Evolutionary conservation across 768 basidiomycete genomes (phyloP), one percentile per base, ranked within the genome.

Genomic region (Obba rivulosa): DNA sequence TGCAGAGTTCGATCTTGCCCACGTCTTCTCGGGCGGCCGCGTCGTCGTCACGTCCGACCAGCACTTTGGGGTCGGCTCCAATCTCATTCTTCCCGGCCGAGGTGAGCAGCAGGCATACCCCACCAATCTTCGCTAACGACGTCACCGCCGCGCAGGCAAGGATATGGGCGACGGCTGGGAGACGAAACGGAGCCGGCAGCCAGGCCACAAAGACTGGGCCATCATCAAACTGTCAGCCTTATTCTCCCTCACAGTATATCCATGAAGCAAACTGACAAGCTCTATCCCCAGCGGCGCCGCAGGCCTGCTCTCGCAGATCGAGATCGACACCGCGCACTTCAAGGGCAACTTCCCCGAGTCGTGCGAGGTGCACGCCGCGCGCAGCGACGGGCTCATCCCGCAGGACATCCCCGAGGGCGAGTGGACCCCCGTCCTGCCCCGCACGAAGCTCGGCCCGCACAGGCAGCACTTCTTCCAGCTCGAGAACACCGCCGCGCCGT

Each of bases 141-240:
- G 11, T 28, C 28, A 4, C 21, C 41, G 34, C 23, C 21, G 28
- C 36, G n/a, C 43, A 79, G 77, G 90, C 22, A 84, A 83, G 62
- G 86, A 95, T 59, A 99, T 99, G 92, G 83, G 93, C 4, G 94
- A 96, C 61, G 96, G 96, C 3, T 99, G 96, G 96, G 96, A 99
- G 69, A 98, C 95, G 3, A 92, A 87, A 63, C 76, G 96, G 52
- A 94, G 87, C 59, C 76, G 90, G 45, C 73, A 69, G 37, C 76
- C 77, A 46, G 91, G 77, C 34, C 92, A 93, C 66, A 88, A 81
- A 41, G 94, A 98, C 58, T 97, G 92, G 89, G 89, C 79, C 4
- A 77, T 97, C 50, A 82, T 95, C 48, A 87, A 85, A 68, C 70
- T 99, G 90, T 92, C 61, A 64, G 87, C 71, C 41, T 31, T n/a